Base-by-base conservation (phyloP, 106 monocot species). In the Phalaenopsis equestris region DNA sequence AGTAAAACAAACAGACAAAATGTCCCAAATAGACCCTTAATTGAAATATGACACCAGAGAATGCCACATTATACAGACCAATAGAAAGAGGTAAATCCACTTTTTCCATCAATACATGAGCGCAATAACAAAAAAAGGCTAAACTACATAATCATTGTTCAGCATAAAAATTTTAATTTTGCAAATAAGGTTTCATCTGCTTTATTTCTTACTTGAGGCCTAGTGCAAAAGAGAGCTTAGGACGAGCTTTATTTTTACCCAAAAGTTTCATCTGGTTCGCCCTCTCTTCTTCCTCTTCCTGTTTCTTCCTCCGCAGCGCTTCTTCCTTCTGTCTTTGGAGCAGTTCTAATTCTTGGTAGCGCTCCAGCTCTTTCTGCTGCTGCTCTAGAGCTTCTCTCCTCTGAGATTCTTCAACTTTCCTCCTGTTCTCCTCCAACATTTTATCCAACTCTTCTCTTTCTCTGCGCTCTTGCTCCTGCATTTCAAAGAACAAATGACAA, bases 221-320 rank as follows among this genome's bases (percentile, higher is more conserved):
- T 45, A 97, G 67, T 4, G 77, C 94, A 47, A 98, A 98, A 10
- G 97, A 92, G 75, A 98, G 77, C 82, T 98, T 98, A 9, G 97
- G 94, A 0, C 97, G 88, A 17, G 94, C 90, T 83, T 90, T 98
- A 82, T 94, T 98, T 86, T 98, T 98, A 30, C 94, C 97, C 76
- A 98, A 78, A 24, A 98, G 82, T 84, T 91, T 90, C 94, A 94
- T 98, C 81, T 94, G 97, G 45, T 91, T 98, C 11, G 90, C 85
- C 82, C 79, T 86, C 78, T 94, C 87, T 70, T 94, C 85, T 58
- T 98, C 94, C 79, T 98, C 97, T 72, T 98, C 97, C 88, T 90
- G 79, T 82, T 88, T 94, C 84, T 94, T 98, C 80, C 94, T 90
- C 9, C 89, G 79, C 89, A 92, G 52, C 43, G 94, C 97, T 86